These are phyloP conservation scores for Thalassiosira allenii DNA, from an alignment of 352 stramenopile genomes.

Conservation along the genomic window DNA sequence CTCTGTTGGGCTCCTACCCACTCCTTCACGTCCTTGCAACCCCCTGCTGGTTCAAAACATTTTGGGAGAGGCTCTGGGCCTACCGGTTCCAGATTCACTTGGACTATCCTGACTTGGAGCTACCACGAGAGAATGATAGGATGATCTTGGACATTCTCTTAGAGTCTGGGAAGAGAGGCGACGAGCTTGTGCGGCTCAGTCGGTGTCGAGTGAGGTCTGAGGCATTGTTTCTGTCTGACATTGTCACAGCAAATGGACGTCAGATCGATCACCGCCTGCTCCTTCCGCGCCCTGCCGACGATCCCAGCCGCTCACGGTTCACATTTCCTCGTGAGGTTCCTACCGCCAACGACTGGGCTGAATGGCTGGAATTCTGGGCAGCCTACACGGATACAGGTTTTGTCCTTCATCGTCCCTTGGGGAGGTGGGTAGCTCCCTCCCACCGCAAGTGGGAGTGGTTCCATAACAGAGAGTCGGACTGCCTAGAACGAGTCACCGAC, in stretches of 20 bases:
- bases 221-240: constrained; percentile 20
- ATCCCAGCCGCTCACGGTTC: background rate
- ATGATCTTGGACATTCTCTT: constrained; percentile 12
- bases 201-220: background rate
- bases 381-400: background rate
- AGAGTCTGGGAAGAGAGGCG: background rate
- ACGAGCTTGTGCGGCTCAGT: constrained; percentile 1
- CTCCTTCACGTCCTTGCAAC: background rate
- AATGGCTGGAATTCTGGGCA: constrained; percentile 23
- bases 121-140: constrained; percentile 4
- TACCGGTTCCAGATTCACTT: constrained; percentile 4
- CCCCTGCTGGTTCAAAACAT: constrained; percentile 15
- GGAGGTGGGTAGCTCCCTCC: constrained; percentile 9
- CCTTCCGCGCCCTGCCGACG: too few relatives aligned
- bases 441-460: constrained; percentile 27
- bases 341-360: constrained; percentile 4
- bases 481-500: background rate
- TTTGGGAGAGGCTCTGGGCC: constrained; percentile 16
- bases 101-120: constrained; percentile 17
- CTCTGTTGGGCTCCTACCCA: background rate
- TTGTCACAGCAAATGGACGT: background rate
- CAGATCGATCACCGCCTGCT: background rate
- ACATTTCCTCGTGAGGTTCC: constrained; percentile 10
- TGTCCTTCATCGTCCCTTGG: background rate
- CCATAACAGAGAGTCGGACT: constrained; percentile 7